phyloP scores from a whole-genome alignment of 768 basidiomycete species.

The Lyophyllum atratum region DNA sequence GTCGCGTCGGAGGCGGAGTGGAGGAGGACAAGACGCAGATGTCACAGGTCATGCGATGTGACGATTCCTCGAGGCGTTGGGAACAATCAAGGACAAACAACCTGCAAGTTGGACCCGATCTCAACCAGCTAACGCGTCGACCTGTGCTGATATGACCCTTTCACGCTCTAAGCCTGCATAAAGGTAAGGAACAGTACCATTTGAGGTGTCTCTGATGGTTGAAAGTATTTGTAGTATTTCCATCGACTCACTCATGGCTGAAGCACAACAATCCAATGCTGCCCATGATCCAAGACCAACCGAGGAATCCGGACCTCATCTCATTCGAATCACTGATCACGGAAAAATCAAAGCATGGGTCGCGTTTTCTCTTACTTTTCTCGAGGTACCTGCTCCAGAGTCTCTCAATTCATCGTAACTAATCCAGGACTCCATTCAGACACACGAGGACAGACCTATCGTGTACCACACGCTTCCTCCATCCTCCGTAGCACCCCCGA shows the following conservation, averaged over 20 bases:
- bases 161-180: no score
- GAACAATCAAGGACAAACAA: background rate
- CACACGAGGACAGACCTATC: constrained; percentile 48
- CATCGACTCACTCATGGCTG: no score
- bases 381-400: constrained; percentile 47
- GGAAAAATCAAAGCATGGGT: constrained; percentile 60
- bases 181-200: no score
- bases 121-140: no score
- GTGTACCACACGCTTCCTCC: constrained; percentile 62
- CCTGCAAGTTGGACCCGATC: no score
- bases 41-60: background rate
- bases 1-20: background rate
- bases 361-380: constrained; percentile 50
- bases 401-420: no score
- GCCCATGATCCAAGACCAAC: background rate
- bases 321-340: constrained; percentile 54
- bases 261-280: background rate
- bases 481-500: constrained; percentile 9
- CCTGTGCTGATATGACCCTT: no score
- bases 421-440: no score
- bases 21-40: background rate
- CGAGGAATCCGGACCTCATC: constrained; percentile 18
- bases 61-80: background rate
- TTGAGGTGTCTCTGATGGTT: no score
- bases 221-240: no score